Evolutionary conservation across 192 early-diverging fungal species (phyloP).

Genomic region (Lunasporangiospora selenospora): DNA sequence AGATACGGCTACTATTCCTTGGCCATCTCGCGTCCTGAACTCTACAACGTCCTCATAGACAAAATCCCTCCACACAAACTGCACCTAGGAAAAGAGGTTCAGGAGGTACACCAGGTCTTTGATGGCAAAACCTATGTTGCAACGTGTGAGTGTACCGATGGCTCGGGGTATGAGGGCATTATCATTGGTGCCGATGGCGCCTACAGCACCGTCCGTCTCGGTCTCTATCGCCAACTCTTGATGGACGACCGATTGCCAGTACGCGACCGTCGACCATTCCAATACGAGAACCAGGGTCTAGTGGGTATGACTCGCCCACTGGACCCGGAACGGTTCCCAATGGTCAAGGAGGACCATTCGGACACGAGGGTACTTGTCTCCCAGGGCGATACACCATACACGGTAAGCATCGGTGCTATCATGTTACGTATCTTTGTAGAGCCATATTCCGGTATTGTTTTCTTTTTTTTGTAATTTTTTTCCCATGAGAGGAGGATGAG

Average conservation of each 20-base stretch:
- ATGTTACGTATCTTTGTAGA: too few relatives aligned
- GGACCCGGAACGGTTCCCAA: conserved; percentile 13
- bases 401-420: conserved; percentile 15
- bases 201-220: conserved; percentile 23
- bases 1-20: conserved; percentile 22
- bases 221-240: conserved; percentile 16
- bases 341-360: conserved; percentile 4
- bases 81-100: conserved; percentile 20
- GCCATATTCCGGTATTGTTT: too few relatives aligned
- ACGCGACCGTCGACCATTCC: conserved; percentile 12
- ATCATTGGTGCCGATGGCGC: conserved; percentile 33
- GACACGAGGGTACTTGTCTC: conserved; percentile 17
- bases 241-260: background rate
- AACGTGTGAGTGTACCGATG: conserved; percentile 16
- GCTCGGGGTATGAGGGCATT: conserved; percentile 11
- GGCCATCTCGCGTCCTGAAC: conserved; percentile 32
- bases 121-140: background rate
- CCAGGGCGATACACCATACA: conserved; percentile 11
- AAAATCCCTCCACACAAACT: conserved; percentile 19
- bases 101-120: conserved; percentile 3
- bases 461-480: too few relatives aligned
- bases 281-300: conserved; percentile 7
- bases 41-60: conserved; percentile 26
- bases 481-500: too few relatives aligned
- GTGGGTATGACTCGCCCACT: conserved; percentile 29